These are phyloP conservation scores for Tuber brumale DNA, from an alignment of 495 filamentous ascomycete genomes.

Conservation along the genomic window DNA sequence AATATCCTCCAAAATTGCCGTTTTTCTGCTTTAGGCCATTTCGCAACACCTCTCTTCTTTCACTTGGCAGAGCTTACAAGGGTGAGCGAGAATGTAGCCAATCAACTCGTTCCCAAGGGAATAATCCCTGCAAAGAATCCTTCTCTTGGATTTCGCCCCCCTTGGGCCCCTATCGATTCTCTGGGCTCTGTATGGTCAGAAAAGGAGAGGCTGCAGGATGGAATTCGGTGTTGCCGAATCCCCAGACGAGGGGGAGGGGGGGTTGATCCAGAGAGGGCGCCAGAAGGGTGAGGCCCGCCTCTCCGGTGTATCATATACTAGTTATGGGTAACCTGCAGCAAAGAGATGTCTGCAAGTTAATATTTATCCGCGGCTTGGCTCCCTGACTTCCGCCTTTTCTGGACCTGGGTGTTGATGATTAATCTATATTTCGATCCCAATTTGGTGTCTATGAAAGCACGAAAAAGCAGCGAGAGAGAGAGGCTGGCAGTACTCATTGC, in stretches of 20 bases:
- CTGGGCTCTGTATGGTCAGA: conserved; percentile 11
- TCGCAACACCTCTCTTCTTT: conserved; percentile 25
- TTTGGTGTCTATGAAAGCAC: conserved; percentile 8
- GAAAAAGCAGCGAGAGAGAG: conserved; percentile 14
- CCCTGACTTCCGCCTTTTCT: conserved; percentile 27
- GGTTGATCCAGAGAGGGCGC: neutral
- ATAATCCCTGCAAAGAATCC: conserved; percentile 31
- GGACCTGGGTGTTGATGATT: conserved; percentile 26
- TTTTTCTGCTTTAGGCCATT: conserved; percentile 28
- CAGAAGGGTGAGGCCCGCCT: conserved; percentile 13
- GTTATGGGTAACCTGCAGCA: conserved; percentile 27
- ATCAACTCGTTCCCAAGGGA: conserved; percentile 25
- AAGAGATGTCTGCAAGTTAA: conserved; percentile 16
- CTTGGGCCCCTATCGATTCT: conserved; percentile 18
- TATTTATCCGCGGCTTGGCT: conserved; percentile 39
- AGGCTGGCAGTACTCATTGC: conserved; percentile 21
- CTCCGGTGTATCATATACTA: conserved; percentile 22
- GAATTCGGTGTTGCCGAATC: conserved; percentile 39
- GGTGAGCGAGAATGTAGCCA: conserved; percentile 30
- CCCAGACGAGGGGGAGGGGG: conserved; percentile 28
- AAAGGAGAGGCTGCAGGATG: conserved; percentile 14
- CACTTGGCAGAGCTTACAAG: conserved; percentile 10
- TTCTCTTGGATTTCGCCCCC: conserved; percentile 29
- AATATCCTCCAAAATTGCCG: conserved; percentile 10
- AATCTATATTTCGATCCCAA: neutral